Percentiles rank a stretch among this genome's conserved stretches.
Evolutionary conservation across 306 rosid species (phyloP).

Genomic region (Cucumis hystrix): DNA sequence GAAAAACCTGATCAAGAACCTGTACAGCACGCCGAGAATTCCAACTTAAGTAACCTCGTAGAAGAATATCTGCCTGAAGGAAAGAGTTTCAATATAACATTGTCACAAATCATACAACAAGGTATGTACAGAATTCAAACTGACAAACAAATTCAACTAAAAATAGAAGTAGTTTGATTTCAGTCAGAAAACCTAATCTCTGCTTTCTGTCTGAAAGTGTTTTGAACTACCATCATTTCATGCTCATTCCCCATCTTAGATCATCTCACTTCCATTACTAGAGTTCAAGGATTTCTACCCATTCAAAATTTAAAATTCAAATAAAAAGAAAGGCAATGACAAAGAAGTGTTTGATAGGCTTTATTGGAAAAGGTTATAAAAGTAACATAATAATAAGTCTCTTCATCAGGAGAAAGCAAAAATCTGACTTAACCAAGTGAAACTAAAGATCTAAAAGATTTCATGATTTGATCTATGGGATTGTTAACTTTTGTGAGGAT

Average conservation of each 20-base stretch:
- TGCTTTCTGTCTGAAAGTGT: background rate
- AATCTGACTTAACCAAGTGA: background rate
- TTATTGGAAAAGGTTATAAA: background rate
- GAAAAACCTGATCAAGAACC: constrained; percentile 64
- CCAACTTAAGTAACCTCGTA: constrained; percentile 88
- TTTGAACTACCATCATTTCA: background rate
- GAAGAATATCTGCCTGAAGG: constrained; percentile 62
- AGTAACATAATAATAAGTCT: background rate
- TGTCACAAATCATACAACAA: background rate
- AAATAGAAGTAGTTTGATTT: background rate
- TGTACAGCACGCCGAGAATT: constrained; percentile 77
- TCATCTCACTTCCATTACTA: background rate
- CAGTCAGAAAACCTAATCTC: background rate
- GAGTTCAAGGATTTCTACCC: background rate
- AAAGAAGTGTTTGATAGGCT: background rate
- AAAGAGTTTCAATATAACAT: constrained; percentile 1
- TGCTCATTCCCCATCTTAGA: background rate
- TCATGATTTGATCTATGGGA: background rate
- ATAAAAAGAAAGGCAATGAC: background rate
- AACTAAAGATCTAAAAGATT: background rate
- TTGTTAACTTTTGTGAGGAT: background rate
- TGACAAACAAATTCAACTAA: background rate
- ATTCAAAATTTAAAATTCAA: background rate
- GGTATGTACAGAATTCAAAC: background rate
- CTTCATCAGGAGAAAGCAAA: background rate